These are phyloP conservation scores for Prosopis cineraria DNA, from an alignment of 306 rosid genomes.

Conservation along the genomic window DNA sequence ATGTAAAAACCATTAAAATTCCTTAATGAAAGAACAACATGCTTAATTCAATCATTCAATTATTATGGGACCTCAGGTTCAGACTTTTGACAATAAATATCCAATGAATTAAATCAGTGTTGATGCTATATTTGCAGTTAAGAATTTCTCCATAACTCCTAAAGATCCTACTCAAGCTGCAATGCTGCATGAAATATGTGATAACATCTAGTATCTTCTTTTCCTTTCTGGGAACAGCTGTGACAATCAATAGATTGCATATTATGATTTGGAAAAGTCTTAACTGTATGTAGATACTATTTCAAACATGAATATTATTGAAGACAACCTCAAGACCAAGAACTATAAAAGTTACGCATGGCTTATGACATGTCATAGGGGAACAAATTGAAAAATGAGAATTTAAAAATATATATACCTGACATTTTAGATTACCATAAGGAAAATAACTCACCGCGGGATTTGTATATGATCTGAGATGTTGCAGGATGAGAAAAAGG, in stretches of 20 bases:
- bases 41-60: background rate
- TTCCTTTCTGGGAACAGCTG: background rate
- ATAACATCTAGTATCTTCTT: background rate
- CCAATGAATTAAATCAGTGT: background rate
- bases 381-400: conserved; percentile 14
- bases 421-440: background rate
- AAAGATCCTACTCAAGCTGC: conserved; percentile 6
- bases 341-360: conserved; percentile 11
- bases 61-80: background rate
- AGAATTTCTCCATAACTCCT: background rate
- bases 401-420: background rate
- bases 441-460: conserved; percentile 56
- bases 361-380: background rate
- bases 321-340: conserved; percentile 25
- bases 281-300: conserved; percentile 2
- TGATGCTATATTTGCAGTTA: background rate
- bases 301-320: conserved; percentile 11
- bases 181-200: conserved; percentile 1
- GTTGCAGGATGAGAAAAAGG: conserved; percentile 69
- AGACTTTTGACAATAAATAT: background rate
- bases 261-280: background rate
- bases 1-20: background rate
- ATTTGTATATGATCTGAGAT: conserved; percentile 81
- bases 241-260: background rate
- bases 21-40: background rate